phyloP scores from a whole-genome alignment of 2,329 filamentous ascomycete genomes.

The Fusarium kyushuense region DNA sequence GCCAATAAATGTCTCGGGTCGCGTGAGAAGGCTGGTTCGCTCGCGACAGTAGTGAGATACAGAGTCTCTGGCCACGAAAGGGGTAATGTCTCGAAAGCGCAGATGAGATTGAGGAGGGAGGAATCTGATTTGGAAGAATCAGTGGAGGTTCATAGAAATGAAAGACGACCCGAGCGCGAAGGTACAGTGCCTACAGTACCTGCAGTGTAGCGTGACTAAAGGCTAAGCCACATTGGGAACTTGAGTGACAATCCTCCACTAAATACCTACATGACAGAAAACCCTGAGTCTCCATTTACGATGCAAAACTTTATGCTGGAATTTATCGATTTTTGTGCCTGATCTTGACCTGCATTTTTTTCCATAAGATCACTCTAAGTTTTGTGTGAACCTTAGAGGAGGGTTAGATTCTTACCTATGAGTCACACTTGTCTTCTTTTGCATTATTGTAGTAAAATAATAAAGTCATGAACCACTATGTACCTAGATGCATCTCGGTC shows the following conservation, averaged over 20 bases:
- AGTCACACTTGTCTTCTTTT: neutral
- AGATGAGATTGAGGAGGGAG: slow-evolving; percentile 37
- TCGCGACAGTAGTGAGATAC: slow-evolving; percentile 25
- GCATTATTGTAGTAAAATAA: neutral
- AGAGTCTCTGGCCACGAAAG: slow-evolving; percentile 26
- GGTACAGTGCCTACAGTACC: slow-evolving; percentile 35
- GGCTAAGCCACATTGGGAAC: slow-evolving; percentile 35
- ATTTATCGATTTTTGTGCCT: slow-evolving; percentile 18
- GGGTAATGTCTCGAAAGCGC: slow-evolving; percentile 34
- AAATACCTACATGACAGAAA: slow-evolving; percentile 12
- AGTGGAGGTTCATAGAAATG: slow-evolving; percentile 19
- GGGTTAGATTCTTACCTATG: neutral
- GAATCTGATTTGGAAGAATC: slow-evolving; percentile 39
- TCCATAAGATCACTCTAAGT: neutral
- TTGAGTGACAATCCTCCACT: slow-evolving; percentile 38
- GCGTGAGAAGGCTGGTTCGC: slow-evolving; percentile 26
- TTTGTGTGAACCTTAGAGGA: neutral
- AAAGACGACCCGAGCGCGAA: slow-evolving; percentile 42
- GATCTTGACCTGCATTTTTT: slow-evolving; percentile 17
- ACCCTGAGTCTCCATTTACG: slow-evolving; percentile 10
- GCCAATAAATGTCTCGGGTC: slow-evolving; percentile 30
- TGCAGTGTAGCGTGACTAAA: slow-evolving; percentile 42
- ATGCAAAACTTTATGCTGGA: slow-evolving; percentile 6
- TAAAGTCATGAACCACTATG: neutral
- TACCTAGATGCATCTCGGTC: slow-evolving; percentile 6